A percentile compares a stretch with the other conserved stretches of the same genome.
phyloP scores from a whole-genome alignment of 257 asterid species.

The Salvia splendens region DNA sequence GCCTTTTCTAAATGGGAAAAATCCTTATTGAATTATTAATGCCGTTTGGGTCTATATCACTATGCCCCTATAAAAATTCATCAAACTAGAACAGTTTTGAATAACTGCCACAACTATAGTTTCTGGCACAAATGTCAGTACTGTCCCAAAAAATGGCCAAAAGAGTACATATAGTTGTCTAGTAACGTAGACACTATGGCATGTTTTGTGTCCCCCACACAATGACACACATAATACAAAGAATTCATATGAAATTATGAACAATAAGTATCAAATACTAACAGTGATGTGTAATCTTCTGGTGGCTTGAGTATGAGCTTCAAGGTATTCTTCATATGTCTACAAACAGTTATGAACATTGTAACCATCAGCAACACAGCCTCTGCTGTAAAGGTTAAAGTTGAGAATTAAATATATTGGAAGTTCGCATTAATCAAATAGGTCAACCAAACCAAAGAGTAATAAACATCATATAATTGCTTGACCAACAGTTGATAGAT shows the following conservation, averaged over 20 bases:
- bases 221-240: neutral
- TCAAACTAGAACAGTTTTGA: slow-evolving; percentile 3
- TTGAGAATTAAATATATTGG: slow-evolving; percentile 1
- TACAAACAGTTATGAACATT: slow-evolving; percentile 43
- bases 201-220: slow-evolving; percentile 3
- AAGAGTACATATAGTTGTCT: neutral
- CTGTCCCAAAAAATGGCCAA: neutral
- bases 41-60: neutral
- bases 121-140: slow-evolving; percentile 2
- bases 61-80: neutral
- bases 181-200: slow-evolving; percentile 5
- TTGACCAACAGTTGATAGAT: neutral
- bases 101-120: neutral
- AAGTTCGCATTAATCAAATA: slow-evolving; percentile 21
- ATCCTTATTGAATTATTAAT: neutral
- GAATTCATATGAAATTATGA: slow-evolving; percentile 26
- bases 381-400: slow-evolving; percentile 7
- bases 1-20: neutral
- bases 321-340: slow-evolving; percentile 96
- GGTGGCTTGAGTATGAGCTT: slow-evolving; percentile 66
- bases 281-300: slow-evolving; percentile 57
- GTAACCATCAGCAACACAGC: slow-evolving; percentile 36
- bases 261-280: slow-evolving; percentile 39
- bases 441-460: slow-evolving; percentile 16
- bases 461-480: slow-evolving; percentile 24